phyloP scores from a whole-genome alignment of 2,329 filamentous ascomycete genomes.

The Pezicula neosporulosa region DNA sequence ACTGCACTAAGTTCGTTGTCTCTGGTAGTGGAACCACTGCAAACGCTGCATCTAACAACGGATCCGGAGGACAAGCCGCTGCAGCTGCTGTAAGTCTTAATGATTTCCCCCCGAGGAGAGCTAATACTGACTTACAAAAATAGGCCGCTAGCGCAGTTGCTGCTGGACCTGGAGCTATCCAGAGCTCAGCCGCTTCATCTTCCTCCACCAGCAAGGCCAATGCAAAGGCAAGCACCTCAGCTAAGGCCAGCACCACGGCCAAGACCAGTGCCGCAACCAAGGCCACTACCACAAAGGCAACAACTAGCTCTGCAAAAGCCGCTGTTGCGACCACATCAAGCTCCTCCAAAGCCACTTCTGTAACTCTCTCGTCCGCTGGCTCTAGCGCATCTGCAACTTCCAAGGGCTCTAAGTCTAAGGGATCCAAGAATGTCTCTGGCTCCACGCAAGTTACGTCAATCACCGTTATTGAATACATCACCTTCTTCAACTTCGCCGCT shows the following conservation, averaged over 20 bases:
- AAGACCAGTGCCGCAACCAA: background rate
- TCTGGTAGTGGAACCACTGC: constrained; percentile 15
- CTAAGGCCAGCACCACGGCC: background rate
- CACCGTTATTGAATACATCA: too few species aligned
- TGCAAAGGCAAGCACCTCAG: background rate
- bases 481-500: too few species aligned
- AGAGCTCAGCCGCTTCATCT: too few species aligned
- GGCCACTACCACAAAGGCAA: constrained; percentile 6
- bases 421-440: background rate
- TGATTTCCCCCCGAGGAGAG: constrained; percentile 2
- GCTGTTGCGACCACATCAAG: background rate
- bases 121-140: background rate
- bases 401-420: background rate
- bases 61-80: constrained; percentile 8
- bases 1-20: constrained; percentile 41
- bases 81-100: constrained; percentile 9
- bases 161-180: background rate
- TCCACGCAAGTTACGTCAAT: too few species aligned
- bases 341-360: too few species aligned
- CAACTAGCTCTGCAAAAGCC: background rate
- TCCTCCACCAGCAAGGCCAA: too few species aligned
- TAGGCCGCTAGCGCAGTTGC: background rate
- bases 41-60: constrained; percentile 17
- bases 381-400: too few species aligned
- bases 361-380: too few species aligned